Evolutionary conservation across 192 early-diverging fungal species (phyloP).

Genomic region (Allomyces macrogynus): DNA sequence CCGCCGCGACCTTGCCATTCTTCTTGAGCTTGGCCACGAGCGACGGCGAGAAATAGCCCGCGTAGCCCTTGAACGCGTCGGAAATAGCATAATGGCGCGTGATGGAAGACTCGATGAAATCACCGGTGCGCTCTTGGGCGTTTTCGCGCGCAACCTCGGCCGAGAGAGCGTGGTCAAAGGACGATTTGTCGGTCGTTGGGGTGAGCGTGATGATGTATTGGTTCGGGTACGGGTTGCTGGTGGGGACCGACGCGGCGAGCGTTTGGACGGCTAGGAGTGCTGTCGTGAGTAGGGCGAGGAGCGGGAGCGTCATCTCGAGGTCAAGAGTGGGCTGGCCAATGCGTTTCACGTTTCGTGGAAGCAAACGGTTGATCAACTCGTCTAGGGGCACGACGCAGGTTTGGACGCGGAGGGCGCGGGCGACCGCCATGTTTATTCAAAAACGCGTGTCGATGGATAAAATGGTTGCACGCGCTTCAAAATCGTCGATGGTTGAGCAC

Average conservation of each 20-base stretch:
- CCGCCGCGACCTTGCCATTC: background rate
- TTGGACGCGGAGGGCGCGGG: too few species aligned
- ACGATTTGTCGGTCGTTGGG: background rate
- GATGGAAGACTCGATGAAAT: background rate
- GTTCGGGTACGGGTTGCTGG: background rate
- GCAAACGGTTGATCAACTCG: too few species aligned
- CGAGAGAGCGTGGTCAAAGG: background rate
- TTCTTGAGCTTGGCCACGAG: background rate
- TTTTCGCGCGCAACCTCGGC: background rate
- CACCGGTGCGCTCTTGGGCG: background rate
- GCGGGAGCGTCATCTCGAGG: too few species aligned
- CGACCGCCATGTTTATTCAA: too few species aligned
- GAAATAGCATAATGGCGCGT: background rate
- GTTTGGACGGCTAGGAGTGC: background rate
- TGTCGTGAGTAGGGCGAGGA: background rate
- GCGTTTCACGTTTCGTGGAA: too few species aligned
- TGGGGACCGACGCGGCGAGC: constrained; percentile 3
- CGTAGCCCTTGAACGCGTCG: background rate
- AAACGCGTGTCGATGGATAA: too few species aligned
- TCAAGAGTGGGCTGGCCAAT: too few species aligned
- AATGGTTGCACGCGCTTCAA: too few species aligned
- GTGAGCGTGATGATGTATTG: background rate
- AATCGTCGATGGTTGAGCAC: too few species aligned
- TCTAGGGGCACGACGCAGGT: too few species aligned
- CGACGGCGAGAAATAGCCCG: background rate